phyloP scores from a whole-genome alignment of 2,329 filamentous ascomycete genomes.

The Fusarium haematococcum region DNA sequence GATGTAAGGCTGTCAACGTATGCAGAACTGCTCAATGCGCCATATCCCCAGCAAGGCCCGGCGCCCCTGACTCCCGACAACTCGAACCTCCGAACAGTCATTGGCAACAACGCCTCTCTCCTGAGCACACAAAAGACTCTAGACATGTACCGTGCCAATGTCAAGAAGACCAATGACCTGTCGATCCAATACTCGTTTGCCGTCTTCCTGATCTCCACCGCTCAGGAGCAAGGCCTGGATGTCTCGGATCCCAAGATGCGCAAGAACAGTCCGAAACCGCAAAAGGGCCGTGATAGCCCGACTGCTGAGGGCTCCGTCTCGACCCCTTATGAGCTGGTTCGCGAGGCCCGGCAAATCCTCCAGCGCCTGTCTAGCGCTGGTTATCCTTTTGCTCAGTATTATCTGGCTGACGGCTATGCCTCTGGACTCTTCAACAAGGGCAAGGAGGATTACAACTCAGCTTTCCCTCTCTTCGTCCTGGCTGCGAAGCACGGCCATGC shows the following conservation, averaged over 20 bases:
- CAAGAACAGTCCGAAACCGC: conserved; percentile 60
- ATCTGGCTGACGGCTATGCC: conserved; percentile 92
- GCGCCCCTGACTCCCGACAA: conserved; percentile 82
- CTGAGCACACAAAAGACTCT: conserved; percentile 93
- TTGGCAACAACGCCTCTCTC: conserved; percentile 91
- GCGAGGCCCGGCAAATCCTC: conserved; percentile 89
- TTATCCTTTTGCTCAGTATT: conserved; percentile 98
- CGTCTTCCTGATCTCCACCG: conserved; percentile 90
- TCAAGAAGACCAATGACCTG: conserved; percentile 94
- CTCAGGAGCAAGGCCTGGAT: conserved; percentile 78
- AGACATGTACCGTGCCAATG: conserved; percentile 96
- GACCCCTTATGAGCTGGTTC: conserved; percentile 76
- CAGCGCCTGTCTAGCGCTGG: conserved; percentile 87
- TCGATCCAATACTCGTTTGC: conserved; percentile 97
- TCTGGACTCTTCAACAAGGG: conserved; percentile 96
- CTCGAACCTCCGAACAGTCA: conserved; percentile 78
- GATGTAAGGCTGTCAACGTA: conserved; percentile 66
- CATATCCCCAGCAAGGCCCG: conserved; percentile 82
- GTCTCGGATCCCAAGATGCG: conserved; percentile 59
- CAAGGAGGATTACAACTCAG: conserved; percentile 89
- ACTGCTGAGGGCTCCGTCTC: conserved; percentile 59
- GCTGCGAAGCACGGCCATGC: conserved; percentile 98
- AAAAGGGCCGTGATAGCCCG: conserved; percentile 61
- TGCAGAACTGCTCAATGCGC: conserved; percentile 72
- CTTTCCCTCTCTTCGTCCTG: conserved; percentile 91